These are phyloP conservation scores for Blastomyces gilchristii DNA, from an alignment of 2,329 filamentous ascomycete species.

Conservation along the genomic window DNA sequence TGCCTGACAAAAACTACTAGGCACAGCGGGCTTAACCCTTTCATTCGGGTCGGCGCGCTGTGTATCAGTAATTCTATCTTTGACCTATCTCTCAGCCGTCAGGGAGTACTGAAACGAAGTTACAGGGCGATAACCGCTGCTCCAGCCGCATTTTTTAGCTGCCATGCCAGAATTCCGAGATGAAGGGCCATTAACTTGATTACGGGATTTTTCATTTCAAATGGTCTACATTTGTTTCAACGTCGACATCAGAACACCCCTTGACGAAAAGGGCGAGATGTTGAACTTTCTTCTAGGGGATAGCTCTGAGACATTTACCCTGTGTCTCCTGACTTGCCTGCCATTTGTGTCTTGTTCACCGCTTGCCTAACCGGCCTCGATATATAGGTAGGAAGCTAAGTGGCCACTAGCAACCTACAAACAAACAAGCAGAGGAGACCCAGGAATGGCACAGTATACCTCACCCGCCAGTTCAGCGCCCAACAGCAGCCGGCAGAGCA, in stretches of 20 bases:
- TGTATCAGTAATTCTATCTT: background rate
- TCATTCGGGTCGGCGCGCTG: slow-evolving; percentile 6
- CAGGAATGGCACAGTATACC: background rate
- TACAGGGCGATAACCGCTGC: background rate
- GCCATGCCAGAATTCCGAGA: background rate
- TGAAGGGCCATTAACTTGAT: background rate
- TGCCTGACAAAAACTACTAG: background rate
- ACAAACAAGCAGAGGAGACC: slow-evolving; percentile 14
- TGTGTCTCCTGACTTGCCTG: slow-evolving; percentile 8
- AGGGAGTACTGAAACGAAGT: slow-evolving; percentile 8
- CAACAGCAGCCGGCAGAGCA: background rate
- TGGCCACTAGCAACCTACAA: slow-evolving; percentile 12
- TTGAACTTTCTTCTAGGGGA: background rate
- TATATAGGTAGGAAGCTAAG: slow-evolving; percentile 10
- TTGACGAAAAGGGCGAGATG: background rate
- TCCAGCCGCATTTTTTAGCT: background rate
- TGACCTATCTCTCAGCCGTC: background rate
- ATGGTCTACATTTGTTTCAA: background rate
- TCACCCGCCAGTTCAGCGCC: slow-evolving; percentile 2
- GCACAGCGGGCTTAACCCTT: background rate
- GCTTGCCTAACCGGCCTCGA: slow-evolving; percentile 17
- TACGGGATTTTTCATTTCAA: background rate
- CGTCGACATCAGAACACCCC: background rate
- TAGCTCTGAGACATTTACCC: slow-evolving; percentile 12
- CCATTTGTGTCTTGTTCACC: slow-evolving; percentile 12